These are phyloP conservation scores for Yamadazyma philogaea DNA, from an alignment of 805 yeast genomes.

Conservation along the genomic window DNA sequence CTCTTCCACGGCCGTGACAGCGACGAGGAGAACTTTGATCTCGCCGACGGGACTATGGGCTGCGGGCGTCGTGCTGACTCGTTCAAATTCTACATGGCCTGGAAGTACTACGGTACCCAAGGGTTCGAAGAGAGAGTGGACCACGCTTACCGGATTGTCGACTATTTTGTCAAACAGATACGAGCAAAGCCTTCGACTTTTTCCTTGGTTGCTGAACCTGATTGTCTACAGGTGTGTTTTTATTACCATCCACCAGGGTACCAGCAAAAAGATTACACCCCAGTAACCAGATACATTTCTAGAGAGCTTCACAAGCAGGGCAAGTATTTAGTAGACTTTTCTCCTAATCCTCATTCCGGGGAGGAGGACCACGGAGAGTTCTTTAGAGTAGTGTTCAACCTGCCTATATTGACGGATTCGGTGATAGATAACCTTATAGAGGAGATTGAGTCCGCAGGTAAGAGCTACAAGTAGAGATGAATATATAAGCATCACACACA, in stretches of 20 bases:
- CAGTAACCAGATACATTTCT: constrained; percentile 60
- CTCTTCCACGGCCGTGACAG: constrained; percentile 61
- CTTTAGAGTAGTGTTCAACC: constrained; percentile 78
- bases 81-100: constrained; percentile 70
- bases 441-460: constrained; percentile 29
- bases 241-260: constrained; percentile 53
- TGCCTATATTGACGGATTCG: constrained; percentile 49
- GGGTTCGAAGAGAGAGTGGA: constrained; percentile 69
- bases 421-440: constrained; percentile 36
- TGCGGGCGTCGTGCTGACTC: constrained; percentile 87
- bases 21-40: constrained; percentile 60
- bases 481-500: no score
- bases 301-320: constrained; percentile 56
- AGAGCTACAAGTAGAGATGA: not conserved
- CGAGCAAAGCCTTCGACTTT: constrained; percentile 39
- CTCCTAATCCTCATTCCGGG: constrained; percentile 57
- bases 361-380: constrained; percentile 64
- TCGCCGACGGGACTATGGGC: constrained; percentile 90
- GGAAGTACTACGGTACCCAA: constrained; percentile 72
- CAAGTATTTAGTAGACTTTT: constrained; percentile 72
- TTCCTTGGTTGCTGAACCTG: constrained; percentile 59
- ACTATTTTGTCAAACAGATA: constrained; percentile 54
- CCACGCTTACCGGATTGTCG: constrained; percentile 65
- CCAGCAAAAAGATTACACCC: constrained; percentile 41
- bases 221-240: constrained; percentile 82